phyloP scores from a whole-genome alignment of 768 basidiomycete genomes.

The Auricularia sp. region DNA sequence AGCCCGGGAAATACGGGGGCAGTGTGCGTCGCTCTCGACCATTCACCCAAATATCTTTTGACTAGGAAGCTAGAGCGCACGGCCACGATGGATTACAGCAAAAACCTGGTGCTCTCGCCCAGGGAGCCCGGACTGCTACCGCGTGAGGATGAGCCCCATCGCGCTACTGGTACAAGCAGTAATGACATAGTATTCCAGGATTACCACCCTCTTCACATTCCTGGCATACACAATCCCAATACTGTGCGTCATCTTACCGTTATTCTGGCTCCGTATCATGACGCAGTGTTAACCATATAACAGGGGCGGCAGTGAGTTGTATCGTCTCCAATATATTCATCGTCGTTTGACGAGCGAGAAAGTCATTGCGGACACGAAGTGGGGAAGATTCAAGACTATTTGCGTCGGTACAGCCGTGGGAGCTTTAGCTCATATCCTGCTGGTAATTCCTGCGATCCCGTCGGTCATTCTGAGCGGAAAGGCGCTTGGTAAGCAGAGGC shows the following conservation, averaged over 20 bases:
- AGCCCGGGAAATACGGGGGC: slow-evolving; percentile 9
- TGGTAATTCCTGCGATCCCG: slow-evolving; percentile 22
- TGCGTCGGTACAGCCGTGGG: slow-evolving; percentile 13
- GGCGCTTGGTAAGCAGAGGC: slow-evolving; percentile 9
- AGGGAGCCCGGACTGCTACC: slow-evolving; percentile 15
- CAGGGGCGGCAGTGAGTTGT: too few relatives aligned
- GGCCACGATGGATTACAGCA: not conserved
- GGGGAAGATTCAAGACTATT: slow-evolving; percentile 23
- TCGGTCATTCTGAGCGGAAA: slow-evolving; percentile 15
- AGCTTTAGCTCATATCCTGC: slow-evolving; percentile 18
- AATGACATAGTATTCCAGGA: not conserved
- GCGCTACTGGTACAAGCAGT: not conserved
- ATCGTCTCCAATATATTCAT: too few relatives aligned
- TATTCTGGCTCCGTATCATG: too few relatives aligned
- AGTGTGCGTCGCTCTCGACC: slow-evolving; percentile 15
- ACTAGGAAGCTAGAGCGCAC: too few relatives aligned
- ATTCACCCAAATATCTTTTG: too few relatives aligned
- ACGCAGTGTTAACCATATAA: too few relatives aligned
- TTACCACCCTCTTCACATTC: not conserved
- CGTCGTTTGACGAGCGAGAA: too few relatives aligned
- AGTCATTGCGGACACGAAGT: slow-evolving; percentile 20
- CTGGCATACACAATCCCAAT: slow-evolving; percentile 19
- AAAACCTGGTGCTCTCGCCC: slow-evolving; percentile 18
- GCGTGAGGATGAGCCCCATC: slow-evolving; percentile 7
- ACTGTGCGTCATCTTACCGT: not conserved